phyloP scores from a whole-genome alignment of 169 alveolate genomes.

The Eimeria sp. region DNA sequence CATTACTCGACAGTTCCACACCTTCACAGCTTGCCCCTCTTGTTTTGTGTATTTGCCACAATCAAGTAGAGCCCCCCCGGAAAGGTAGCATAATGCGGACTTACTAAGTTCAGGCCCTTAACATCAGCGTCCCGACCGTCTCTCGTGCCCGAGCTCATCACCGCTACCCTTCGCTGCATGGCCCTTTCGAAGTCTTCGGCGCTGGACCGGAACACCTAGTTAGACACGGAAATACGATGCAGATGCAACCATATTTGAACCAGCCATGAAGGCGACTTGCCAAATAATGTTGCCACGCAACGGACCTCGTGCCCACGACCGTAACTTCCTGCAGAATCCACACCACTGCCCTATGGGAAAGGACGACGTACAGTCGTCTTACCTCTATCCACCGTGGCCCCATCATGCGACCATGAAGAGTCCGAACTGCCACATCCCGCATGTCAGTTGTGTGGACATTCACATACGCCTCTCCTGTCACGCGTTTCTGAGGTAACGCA shows the following conservation, averaged over 20 bases:
- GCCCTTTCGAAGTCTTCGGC: constrained; percentile 79
- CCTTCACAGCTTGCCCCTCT: neutral
- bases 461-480: constrained; percentile 89
- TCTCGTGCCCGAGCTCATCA: constrained; percentile 58
- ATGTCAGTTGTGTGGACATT: constrained; percentile 81
- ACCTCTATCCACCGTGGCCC: constrained; percentile 89
- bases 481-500: constrained; percentile 62
- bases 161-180: constrained; percentile 69
- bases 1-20: neutral
- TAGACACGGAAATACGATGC: neutral
- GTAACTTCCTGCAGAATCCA: neutral
- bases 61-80: neutral
- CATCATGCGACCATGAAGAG: constrained; percentile 86
- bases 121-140: constrained; percentile 77
- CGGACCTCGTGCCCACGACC: neutral
- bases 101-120: constrained; percentile 70
- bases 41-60: neutral
- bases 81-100: neutral
- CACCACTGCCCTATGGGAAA: neutral
- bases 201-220: constrained; percentile 77
- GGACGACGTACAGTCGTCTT: neutral
- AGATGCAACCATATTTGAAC: neutral
- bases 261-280: neutral
- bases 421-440: constrained; percentile 83
- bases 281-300: neutral